Evolutionary conservation across 1,139 yeast genomes (phyloP), one percentile per base, ranked within the genome.

Genomic region (Zygoascus hellenicus): DNA sequence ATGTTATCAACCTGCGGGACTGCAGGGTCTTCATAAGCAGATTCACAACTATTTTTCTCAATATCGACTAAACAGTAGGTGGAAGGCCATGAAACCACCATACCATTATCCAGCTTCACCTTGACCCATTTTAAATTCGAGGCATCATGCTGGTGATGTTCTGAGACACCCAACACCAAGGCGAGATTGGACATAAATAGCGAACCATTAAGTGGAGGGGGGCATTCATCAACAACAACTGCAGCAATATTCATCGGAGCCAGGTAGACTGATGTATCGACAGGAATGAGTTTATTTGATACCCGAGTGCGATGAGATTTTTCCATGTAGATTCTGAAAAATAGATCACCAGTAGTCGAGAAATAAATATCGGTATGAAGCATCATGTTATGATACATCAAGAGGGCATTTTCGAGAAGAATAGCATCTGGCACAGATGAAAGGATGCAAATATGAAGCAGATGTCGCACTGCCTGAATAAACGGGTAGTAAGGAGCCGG

Each of bases 241-340:
- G 87, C 85, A 47, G 89, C 67, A 14, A 83, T 80, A 0, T 90
- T 94, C 10, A 89, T 80, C 0, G 95, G 96, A 5, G 83, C 77
- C 44, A 86, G 60, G 55, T 83, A 83, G 0, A 85, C 65, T 6
- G 78, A 83, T 58, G 72, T 76, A 37, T 61, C 60, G 14, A 61
- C 50, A 34, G 30, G 58, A 55, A 46, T 54, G 48, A 30, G 55
- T 43, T 52, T 33, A 48, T 39, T 32, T 33, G 48, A 31, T 32
- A 49, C 37, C 41, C 37, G 45, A 15, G 48, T 42, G 15, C 51
- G 40, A 19, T 40, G 41, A 5, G 59, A 49, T 10, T 46, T 47
- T 43, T 58, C 59, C 42, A 52, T 51, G 42, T 54, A 59, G 26
- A 56, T 45, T 45, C 55, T 55, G 30, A 59, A 43, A 47, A 55